phyloP scores from a whole-genome alignment of 2,329 filamentous ascomycete genomes.

The Phaeosphaeria sp. region DNA sequence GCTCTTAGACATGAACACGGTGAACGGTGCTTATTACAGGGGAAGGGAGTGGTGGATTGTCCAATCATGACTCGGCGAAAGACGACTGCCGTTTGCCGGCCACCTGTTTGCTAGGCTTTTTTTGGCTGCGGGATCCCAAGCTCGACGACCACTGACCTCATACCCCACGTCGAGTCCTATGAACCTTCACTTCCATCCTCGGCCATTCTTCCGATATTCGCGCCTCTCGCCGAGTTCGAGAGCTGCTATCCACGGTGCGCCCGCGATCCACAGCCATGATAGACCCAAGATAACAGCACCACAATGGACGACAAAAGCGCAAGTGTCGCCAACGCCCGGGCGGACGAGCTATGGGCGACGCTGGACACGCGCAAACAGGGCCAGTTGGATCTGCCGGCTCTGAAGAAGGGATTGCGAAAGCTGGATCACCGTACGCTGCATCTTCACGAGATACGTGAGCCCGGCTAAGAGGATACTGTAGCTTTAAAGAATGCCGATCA shows the following conservation, averaged over 20 bases:
- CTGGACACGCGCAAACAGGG: constrained; percentile 80
- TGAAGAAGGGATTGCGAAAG: constrained; percentile 83
- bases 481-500: constrained; percentile 90
- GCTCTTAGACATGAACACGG: neutral
- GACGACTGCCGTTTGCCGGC: constrained; percentile 11
- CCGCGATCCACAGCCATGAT: constrained; percentile 45
- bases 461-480: constrained; percentile 45
- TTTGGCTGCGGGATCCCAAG: constrained; percentile 20
- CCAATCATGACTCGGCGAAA: constrained; percentile 28
- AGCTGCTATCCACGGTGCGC: constrained; percentile 27
- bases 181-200: constrained; percentile 22
- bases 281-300: constrained; percentile 45
- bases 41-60: constrained; percentile 1
- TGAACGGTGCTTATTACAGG: neutral
- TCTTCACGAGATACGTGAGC: constrained; percentile 6
- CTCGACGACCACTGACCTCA: constrained; percentile 34
- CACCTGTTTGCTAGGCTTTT: constrained; percentile 31
- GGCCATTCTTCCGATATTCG: constrained; percentile 31
- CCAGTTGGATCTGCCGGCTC: constrained; percentile 80
- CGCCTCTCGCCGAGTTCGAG: constrained; percentile 24
- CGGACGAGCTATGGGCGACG: constrained; percentile 83
- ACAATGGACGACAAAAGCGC: constrained; percentile 78
- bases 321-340: constrained; percentile 79
- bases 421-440: constrained; percentile 84
- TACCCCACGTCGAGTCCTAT: constrained; percentile 37